phyloP scores from a whole-genome alignment of 2,329 filamentous ascomycete genomes.

The Sclerotinia glacialis region DNA sequence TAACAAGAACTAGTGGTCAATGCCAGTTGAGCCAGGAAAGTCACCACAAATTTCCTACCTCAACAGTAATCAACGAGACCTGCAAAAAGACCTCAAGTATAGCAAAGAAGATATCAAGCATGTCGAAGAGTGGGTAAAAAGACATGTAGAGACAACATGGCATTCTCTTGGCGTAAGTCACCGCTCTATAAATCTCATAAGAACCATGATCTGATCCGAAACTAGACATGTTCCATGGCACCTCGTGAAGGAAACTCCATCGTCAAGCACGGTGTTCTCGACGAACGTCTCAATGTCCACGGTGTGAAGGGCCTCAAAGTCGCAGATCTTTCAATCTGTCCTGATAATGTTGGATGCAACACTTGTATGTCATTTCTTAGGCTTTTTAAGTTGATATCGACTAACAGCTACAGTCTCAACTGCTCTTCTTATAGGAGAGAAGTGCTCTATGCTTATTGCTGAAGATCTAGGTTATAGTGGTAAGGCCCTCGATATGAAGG shows the following conservation, averaged over 20 bases:
- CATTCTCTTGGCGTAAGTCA: conserved; percentile 43
- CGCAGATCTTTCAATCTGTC: conserved; percentile 43
- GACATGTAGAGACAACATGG: conserved; percentile 49
- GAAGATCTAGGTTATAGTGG: conserved; percentile 49
- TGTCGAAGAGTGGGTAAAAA: conserved; percentile 55
- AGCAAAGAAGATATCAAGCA: conserved; percentile 54
- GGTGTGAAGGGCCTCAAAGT: conserved; percentile 45
- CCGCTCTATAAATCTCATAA: not conserved
- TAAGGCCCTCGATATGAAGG: conserved; percentile 71
- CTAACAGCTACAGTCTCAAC: conserved; percentile 55
- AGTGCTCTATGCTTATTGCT: conserved; percentile 43
- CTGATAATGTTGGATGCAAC: conserved; percentile 45
- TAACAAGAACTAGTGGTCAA: conserved; percentile 52
- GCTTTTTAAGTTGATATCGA: conserved; percentile 1
- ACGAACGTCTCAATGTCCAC: conserved; percentile 43
- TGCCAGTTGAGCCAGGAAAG: conserved; percentile 54
- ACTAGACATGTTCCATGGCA: conserved; percentile 46
- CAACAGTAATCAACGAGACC: conserved; percentile 61
- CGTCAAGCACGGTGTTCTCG: conserved; percentile 54
- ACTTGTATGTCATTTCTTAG: conserved; percentile 39
- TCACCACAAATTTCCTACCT: conserved; percentile 48
- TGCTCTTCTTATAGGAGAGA: conserved; percentile 45
- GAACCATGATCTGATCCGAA: conserved; percentile 25
- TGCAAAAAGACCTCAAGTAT: conserved; percentile 66
- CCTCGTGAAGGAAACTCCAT: conserved; percentile 62